Evolutionary conservation across 2,329 filamentous ascomycete genomes (phyloP), one percentile per base, ranked within the genome.

Genomic region (Fusarium mangiferae): DNA sequence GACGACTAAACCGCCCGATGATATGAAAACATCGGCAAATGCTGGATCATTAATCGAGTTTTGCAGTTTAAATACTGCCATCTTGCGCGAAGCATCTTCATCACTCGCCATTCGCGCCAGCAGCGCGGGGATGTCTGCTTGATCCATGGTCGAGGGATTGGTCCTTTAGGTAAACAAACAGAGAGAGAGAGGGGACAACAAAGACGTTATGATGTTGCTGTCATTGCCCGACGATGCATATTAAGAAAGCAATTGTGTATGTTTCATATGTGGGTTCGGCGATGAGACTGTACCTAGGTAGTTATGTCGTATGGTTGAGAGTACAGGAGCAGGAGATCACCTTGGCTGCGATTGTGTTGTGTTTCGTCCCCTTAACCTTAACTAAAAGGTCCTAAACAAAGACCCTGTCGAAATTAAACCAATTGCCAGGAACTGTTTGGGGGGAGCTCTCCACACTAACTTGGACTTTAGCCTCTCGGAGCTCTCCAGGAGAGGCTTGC

Each of bases 41-140:
- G 95, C 93, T 33, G 96, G 96, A 84, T 99, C 96, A 81, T 95
- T 96, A 83, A 99, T 98, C 72, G 94, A 95, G 73, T 90, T 92
- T 84, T 99, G 96, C 75, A 99, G 90, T 85, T 98, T 98, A 89
- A 99, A 99, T 70, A 97, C 96, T 69, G 96, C 96, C 94, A 98
- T 98, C 84, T 99, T 99, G 80, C 95, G 94, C 77, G 94, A 92
- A 64, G 94, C 95, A 87, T 99, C 96, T 84, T 98, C 90, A 77
- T 92, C 89, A 83, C 90, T 91, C 45, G 88, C 86, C 70, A 92
- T 85, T 75, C 90, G 90, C 84, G 89, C 85, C 77, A 92, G 85
- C 76, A 92, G 87, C 81, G 88, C 88, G 55, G 90, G 90, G 76
- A 92, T 90, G 77, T 92, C 90, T 77, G 89, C 89, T 84, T 91